phyloP scores from a whole-genome alignment of 2,329 filamentous ascomycete species.

The Golovinomyces cichoracearum region DNA sequence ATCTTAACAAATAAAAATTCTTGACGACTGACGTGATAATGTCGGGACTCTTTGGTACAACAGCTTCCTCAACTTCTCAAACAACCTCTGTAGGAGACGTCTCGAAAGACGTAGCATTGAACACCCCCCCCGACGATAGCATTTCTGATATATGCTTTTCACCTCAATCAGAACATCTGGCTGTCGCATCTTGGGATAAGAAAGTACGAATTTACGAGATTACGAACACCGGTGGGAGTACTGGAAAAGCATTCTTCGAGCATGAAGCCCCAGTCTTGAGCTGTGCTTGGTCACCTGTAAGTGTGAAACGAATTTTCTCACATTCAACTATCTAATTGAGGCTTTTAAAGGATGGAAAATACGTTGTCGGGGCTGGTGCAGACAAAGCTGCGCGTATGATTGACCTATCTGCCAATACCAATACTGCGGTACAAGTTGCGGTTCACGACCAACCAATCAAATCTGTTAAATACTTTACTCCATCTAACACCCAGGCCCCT shows the following conservation, averaged over 20 bases:
- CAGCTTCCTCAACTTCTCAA: conserved; percentile 21
- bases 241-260: conserved; percentile 65
- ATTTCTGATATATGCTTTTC: conserved; percentile 74
- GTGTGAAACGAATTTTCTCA: too few relatives aligned
- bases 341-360: conserved; percentile 50
- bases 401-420: conserved; percentile 45
- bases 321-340: conserved; percentile 3
- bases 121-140: conserved; percentile 59
- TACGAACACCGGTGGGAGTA: conserved; percentile 45
- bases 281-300: conserved; percentile 69
- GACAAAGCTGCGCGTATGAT: conserved; percentile 79
- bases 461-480: conserved; percentile 52
- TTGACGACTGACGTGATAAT: conserved; percentile 18
- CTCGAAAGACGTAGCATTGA: conserved; percentile 61
- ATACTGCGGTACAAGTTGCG: conserved; percentile 40
- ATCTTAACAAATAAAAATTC: too few relatives aligned
- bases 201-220: conserved; percentile 95
- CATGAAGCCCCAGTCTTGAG: conserved; percentile 66
- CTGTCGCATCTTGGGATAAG: conserved; percentile 89
- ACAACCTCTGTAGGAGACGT: conserved; percentile 69
- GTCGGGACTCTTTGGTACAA: conserved; percentile 34
- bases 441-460: conserved; percentile 66
- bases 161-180: conserved; percentile 51
- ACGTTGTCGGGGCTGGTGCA: conserved; percentile 64
- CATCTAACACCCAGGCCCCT: conserved; percentile 31